Base-by-base conservation (phyloP, 2,329 filamentous ascomycete species). In the Cladophialophora bantiana region DNA sequence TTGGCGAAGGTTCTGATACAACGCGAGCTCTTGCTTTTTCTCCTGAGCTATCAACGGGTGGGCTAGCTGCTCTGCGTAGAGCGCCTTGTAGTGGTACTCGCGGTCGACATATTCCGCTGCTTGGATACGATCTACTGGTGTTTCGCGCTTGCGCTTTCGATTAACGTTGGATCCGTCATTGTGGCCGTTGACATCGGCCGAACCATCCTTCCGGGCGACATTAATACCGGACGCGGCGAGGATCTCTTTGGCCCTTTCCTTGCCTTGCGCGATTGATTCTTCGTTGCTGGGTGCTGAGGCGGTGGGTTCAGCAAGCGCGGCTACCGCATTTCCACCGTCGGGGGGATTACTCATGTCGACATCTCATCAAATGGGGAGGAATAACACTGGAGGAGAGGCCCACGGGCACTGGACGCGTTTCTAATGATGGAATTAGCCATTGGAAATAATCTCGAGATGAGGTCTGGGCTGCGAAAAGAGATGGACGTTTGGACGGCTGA, bases 1-100 rank as follows among this genome's bases (percentile, higher is more conserved):
- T 84, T 87, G 78, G 84, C 90, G 80, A 71, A 92, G 76, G 57
- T 83, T 79, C 66, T 87, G 83, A 82, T 94, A 93, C 75, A 92
- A 89, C 67, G 89, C 85, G 66, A 88, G 85, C 78, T 90, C 89
- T 58, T 86, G 83, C 71, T 86, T 86, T 79, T 89, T 90, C 71
- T 87, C 83, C 71, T 84, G 84, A 70, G 89, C 85, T 64, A 89
- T 79, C 58, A 84, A 83, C 69, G 86, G 84, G 61, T 83, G 84
- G 40, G 84, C 82, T 60, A 84, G 82, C 53, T 85, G 83, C 61
- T 79, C 80, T 7, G 81, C 80, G 42, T 79, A 76, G 67, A 88
- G 79, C 36, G 87, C 85, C 32, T 84, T 83, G 73, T 89, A 84
- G 3, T 86, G 74, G 53, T 88, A 82, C 73, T 91, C 89, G 73